These are phyloP conservation scores for Maudiozyma bulderi DNA, from an alignment of 805 yeast genomes.

Conservation along the genomic window DNA sequence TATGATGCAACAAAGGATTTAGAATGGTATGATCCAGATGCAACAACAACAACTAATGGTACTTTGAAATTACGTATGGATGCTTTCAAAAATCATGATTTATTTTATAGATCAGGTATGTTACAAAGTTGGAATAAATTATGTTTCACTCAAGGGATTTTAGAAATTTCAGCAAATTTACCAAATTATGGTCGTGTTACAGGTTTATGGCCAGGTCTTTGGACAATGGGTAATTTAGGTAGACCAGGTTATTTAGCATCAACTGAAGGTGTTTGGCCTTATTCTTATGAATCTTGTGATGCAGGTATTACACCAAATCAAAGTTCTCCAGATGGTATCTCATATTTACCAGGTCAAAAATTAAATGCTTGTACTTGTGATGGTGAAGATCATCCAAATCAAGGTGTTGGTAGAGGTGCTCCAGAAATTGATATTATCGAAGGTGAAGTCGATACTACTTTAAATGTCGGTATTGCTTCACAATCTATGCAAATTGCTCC, in stretches of 20 bases:
- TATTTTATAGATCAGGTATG: slow-evolving; percentile 85
- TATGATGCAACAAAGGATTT: slow-evolving; percentile 82
- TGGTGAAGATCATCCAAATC: slow-evolving; percentile 79
- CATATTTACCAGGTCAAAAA: slow-evolving; percentile 77
- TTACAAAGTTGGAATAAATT: slow-evolving; percentile 84
- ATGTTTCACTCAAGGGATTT: slow-evolving; percentile 75
- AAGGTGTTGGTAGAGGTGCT: slow-evolving; percentile 84
- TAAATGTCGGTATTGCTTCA: slow-evolving; percentile 64
- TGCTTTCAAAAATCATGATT: slow-evolving; percentile 67
- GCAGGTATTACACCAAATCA: slow-evolving; percentile 93
- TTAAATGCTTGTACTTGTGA: slow-evolving; percentile 69
- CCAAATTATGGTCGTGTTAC: slow-evolving; percentile 71
- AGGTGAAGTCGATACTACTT: slow-evolving; percentile 57
- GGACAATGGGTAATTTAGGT: slow-evolving; percentile 90
- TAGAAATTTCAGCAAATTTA: slow-evolving; percentile 66
- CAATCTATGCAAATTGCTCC: slow-evolving; percentile 95
- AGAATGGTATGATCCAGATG: slow-evolving; percentile 95
- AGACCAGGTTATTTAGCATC: slow-evolving; percentile 84
- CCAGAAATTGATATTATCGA: slow-evolving; percentile 92
- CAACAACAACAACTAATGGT: slow-evolving; percentile 68
- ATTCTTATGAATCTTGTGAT: slow-evolving; percentile 77
- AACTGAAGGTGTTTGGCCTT: slow-evolving; percentile 94
- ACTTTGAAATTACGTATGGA: slow-evolving; percentile 62
- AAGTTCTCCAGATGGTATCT: slow-evolving; percentile 80
- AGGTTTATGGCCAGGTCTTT: slow-evolving; percentile 93